phyloP scores from a whole-genome alignment of 192 early-diverging fungal genomes.

The Lunasporangiospora selenospora region DNA sequence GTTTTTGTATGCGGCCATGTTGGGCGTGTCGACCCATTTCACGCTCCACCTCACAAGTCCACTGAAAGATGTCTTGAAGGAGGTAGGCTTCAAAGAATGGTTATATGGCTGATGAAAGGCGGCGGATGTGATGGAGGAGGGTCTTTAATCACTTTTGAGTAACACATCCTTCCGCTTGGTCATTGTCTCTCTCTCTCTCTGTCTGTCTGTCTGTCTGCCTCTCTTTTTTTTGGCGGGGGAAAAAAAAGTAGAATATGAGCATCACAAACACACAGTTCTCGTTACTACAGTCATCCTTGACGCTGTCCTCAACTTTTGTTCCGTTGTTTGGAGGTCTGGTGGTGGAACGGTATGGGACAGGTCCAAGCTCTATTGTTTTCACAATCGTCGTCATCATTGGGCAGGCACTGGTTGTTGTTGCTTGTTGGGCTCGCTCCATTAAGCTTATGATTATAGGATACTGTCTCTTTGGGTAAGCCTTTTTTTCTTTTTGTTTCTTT shows the following conservation, averaged over 20 bases:
- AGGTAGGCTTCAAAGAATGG: conserved; percentile 54
- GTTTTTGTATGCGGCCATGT: conserved; percentile 43
- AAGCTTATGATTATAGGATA: conserved; percentile 51
- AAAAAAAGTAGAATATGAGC: conserved; percentile 37
- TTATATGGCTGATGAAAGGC: conserved; percentile 58
- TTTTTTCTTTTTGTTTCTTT: conserved; percentile 57
- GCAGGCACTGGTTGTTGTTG: conserved; percentile 38
- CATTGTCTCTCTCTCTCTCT: conserved; percentile 62
- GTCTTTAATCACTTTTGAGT: conserved; percentile 57
- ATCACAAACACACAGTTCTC: conserved; percentile 56
- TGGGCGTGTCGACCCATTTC: conserved; percentile 75
- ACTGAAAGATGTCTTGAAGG: conserved; percentile 77
- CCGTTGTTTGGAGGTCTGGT: conserved; percentile 53
- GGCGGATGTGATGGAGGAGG: conserved; percentile 67
- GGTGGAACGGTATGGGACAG: conserved; percentile 51
- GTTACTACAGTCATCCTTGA: conserved; percentile 49
- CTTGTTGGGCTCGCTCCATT: conserved; percentile 48
- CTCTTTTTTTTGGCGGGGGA: neutral
- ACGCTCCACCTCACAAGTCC: conserved; percentile 76
- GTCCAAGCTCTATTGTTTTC: conserved; percentile 51
- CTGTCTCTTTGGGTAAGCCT: conserved; percentile 53
- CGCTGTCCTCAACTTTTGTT: conserved; percentile 49
- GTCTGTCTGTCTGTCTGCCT: conserved; percentile 55
- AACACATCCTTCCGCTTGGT: conserved; percentile 51
- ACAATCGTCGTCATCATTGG: conserved; percentile 49